Conservation (phyloP, 2,329 filamentous ascomycete genomes). For the Trematosphaeria pertusa region DNA sequence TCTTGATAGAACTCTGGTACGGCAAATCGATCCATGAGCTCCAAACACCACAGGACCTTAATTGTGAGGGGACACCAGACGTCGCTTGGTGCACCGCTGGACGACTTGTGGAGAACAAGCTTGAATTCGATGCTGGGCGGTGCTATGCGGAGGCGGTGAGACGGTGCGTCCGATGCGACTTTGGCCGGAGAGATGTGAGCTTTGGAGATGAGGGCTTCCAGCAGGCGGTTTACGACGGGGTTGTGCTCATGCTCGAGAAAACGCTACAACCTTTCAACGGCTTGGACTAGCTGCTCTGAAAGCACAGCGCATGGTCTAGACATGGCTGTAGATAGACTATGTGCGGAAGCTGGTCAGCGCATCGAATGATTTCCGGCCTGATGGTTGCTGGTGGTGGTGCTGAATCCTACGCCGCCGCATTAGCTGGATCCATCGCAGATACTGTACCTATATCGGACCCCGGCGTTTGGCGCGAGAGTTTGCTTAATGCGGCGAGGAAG, state of each 20-base stretch:
- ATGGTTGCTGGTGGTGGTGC: background rate
- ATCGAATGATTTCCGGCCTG: background rate
- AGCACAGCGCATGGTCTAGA: background rate
- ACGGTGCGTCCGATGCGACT: constrained; percentile 25
- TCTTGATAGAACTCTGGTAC: constrained; percentile 46
- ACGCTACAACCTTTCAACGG: constrained; percentile 19
- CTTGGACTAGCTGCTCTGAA: constrained; percentile 11
- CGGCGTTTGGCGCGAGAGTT: constrained; percentile 1
- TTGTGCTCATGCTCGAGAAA: constrained; percentile 24
- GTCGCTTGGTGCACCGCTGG: constrained; percentile 21
- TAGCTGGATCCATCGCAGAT: background rate
- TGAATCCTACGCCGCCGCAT: background rate
- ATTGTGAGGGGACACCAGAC: constrained; percentile 20
- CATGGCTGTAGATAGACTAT: no score
- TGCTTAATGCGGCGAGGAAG: constrained; percentile 2
- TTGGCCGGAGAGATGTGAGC: constrained; percentile 17
- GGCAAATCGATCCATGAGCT: constrained; percentile 32
- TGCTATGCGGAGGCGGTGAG: constrained; percentile 23
- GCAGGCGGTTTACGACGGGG: constrained; percentile 20
- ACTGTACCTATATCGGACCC: background rate
- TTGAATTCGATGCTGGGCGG: constrained; percentile 20
- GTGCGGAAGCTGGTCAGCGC: background rate
- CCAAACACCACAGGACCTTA: constrained; percentile 12
- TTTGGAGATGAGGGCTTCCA: constrained; percentile 23
- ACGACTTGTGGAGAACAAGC: constrained; percentile 20